Conservation (phyloP, 768 basidiomycete species). For the Wakefieldia striispora region DNA sequence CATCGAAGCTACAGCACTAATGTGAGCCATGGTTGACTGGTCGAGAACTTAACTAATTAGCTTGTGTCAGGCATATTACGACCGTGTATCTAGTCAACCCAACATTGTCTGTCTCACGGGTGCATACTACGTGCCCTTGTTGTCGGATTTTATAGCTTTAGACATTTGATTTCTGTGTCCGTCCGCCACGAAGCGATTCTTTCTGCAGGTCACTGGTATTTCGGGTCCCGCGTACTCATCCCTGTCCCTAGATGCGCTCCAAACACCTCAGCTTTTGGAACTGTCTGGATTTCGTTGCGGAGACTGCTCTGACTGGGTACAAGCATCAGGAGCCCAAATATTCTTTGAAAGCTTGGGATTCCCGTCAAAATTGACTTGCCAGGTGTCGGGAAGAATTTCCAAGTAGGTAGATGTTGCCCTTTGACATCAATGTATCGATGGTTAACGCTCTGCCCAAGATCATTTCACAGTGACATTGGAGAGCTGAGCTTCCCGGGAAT, state of each 20-base stretch:
- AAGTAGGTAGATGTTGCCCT: slow-evolving; percentile 3
- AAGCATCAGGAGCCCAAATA: slow-evolving; percentile 13
- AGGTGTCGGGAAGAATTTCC: slow-evolving; percentile 38
- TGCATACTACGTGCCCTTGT: slow-evolving; percentile 19
- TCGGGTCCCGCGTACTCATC: background rate
- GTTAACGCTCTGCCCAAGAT: slow-evolving; percentile 7
- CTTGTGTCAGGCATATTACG: slow-evolving; percentile 16
- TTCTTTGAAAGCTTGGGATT: slow-evolving; percentile 17
- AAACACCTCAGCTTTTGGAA: slow-evolving; percentile 37
- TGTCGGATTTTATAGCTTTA: slow-evolving; percentile 20
- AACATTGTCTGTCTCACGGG: slow-evolving; percentile 26
- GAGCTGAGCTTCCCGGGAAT: slow-evolving; percentile 11
- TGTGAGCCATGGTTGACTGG: background rate
- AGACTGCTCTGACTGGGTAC: background rate
- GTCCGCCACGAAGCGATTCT: slow-evolving; percentile 22
- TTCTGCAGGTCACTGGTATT: slow-evolving; percentile 5
- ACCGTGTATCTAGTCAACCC: slow-evolving; percentile 13
- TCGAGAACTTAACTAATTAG: background rate
- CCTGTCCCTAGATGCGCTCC: slow-evolving; percentile 22
- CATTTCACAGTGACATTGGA: slow-evolving; percentile 11
- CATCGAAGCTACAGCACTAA: slow-evolving; percentile 16
- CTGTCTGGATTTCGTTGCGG: slow-evolving; percentile 18
- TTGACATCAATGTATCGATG: background rate
- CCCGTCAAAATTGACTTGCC: slow-evolving; percentile 32
- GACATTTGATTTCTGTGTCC: slow-evolving; percentile 14